Evolutionary conservation across 768 basidiomycete genomes (phyloP).

Genomic region (Trametes maxima): DNA sequence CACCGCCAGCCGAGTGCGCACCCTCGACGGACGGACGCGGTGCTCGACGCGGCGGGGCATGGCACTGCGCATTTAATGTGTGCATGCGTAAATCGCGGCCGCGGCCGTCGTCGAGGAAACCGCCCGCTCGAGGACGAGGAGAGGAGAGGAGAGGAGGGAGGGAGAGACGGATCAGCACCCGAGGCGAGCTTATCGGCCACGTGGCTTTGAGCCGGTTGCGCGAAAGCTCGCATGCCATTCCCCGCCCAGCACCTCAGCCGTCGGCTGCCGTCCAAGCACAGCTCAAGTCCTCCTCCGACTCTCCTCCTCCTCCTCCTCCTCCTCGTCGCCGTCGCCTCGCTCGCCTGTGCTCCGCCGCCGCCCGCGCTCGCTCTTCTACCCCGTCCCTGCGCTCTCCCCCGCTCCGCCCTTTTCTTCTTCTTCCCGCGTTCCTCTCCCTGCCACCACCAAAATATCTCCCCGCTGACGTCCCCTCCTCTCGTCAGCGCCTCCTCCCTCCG

Average conservation of each 20-base stretch:
- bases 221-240: too few species aligned
- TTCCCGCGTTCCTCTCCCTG: neutral
- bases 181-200: constrained; percentile 10
- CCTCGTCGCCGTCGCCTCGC: too few species aligned
- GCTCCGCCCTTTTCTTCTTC: neutral
- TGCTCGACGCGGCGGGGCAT: neutral
- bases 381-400: neutral
- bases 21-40: neutral
- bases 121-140: neutral
- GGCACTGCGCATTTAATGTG: neutral
- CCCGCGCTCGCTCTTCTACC: neutral
- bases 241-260: too few species aligned
- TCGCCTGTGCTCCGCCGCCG: neutral
- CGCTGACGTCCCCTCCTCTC: constrained; percentile 12
- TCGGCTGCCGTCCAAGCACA: too few species aligned
- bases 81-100: too few species aligned
- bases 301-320: too few species aligned
- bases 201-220: neutral
- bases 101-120: neutral
- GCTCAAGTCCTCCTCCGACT: too few species aligned
- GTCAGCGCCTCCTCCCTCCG: constrained; percentile 7
- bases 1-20: too few species aligned
- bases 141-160: neutral
- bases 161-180: neutral
- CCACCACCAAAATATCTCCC: neutral